phyloP scores from a whole-genome alignment of 83 land plant species.

The Picea engelmannii region DNA sequence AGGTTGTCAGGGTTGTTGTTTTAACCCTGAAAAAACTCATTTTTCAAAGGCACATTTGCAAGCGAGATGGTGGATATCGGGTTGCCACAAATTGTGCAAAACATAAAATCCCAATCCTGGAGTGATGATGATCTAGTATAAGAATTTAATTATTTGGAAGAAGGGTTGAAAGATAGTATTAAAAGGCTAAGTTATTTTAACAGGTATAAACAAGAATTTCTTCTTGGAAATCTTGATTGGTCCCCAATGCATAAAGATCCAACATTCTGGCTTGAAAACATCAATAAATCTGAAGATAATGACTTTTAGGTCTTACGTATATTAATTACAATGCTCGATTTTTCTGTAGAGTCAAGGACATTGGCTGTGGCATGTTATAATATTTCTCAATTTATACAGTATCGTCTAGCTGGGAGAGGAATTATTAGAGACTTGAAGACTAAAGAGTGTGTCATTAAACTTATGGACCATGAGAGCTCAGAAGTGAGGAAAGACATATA shows the following conservation, averaged over 20 bases:
- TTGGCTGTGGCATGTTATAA: too few relatives aligned
- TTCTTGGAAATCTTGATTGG: constrained; percentile 94
- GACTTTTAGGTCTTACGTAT: constrained; percentile 76
- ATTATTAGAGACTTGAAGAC: constrained; percentile 79
- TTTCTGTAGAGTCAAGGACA: too few relatives aligned
- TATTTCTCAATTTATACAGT: constrained; percentile 65
- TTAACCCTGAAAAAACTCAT: constrained; percentile 68
- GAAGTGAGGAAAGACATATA: constrained; percentile 61
- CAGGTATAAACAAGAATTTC: constrained; percentile 86
- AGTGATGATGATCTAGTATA: constrained; percentile 93
- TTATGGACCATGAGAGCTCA: constrained; percentile 80
- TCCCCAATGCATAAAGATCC: constrained; percentile 96
- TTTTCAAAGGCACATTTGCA: constrained; percentile 68
- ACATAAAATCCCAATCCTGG: constrained; percentile 86
- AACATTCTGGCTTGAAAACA: constrained; percentile 88
- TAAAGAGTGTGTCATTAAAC: constrained; percentile 84
- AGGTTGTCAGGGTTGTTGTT: too few relatives aligned
- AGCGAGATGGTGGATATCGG: constrained; percentile 90
- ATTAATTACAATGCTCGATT: too few relatives aligned
- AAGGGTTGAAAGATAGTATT: constrained; percentile 75
- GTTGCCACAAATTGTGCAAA: constrained; percentile 76
- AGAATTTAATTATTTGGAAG: constrained; percentile 77
- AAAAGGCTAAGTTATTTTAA: constrained; percentile 90
- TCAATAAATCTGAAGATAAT: constrained; percentile 81
- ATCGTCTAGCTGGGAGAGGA: constrained; percentile 82